Base-by-base conservation (phyloP, 495 filamentous ascomycete genomes). In the Aspergillus panamensis region DNA sequence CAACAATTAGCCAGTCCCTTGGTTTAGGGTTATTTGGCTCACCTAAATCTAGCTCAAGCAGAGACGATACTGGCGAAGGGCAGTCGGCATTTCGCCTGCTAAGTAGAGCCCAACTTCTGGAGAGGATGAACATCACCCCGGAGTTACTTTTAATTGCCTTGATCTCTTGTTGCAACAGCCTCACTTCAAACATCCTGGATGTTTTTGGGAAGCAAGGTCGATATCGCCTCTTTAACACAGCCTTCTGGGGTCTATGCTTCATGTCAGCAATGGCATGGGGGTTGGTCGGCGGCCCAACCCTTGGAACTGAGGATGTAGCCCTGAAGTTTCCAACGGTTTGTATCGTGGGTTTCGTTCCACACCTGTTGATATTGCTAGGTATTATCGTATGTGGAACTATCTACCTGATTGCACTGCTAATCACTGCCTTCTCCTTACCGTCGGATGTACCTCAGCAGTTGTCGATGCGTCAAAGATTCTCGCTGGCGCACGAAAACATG, bases 321-420 rank as follows among this genome's bases (percentile, higher is more conserved):
- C 80, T 96, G 13, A 82, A 87, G 54, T 96, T 93, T 60, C 94
- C 94, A 16, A 97, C 92, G 0, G 92, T 97, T 32, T 96, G 89
- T 69, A 90, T 97, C 47, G 85, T 98, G 42, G 92, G 93, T 1
- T 96, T 97, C 65, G 89, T 97, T 43, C 94, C 94, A 0, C 95
- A 98, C 66, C 71, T 97, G 1, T 74, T 96, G 14, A 87, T 97
- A 20, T 68, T 97, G 3, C 60, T 79, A 3, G 95, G 93, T 0
- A 96, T 96, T 35, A 48, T 83, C 14, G 70, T 84, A 12, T 97
- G 94, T 66, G 76, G 77, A 3, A 55, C 69, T 8, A 92, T 98
- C 32, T 98, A 97, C 64, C 69, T 65, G 1, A 57, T 96, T 6
- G 92, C 93, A 1, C 70, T 97, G 16, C 31, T 85, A 0, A 77